Percentiles rank a stretch among this genome's conserved stretches.
phyloP scores from a whole-genome alignment of 1,139 yeast genomes.

The Saccharomycopsis hybrid region DNA sequence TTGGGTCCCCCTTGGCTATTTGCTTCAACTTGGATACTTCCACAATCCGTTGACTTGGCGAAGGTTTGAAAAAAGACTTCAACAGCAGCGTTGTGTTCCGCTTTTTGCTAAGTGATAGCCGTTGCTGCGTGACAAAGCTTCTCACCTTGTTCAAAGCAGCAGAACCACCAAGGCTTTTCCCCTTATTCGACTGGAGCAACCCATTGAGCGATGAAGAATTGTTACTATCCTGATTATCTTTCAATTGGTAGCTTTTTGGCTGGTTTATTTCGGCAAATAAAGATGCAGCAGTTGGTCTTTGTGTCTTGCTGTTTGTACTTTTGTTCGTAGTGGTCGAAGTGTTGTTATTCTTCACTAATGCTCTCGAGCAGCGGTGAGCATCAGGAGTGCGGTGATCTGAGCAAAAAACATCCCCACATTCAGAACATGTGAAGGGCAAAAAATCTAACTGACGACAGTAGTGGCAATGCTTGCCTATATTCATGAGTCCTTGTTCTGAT shows the following conservation, averaged over 20 bases:
- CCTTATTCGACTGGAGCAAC: neutral
- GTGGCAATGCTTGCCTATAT: slow-evolving; percentile 63
- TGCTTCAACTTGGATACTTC: slow-evolving; percentile 37
- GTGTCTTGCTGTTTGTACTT: slow-evolving; percentile 18
- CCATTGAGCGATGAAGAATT: neutral
- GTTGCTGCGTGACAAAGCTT: slow-evolving; percentile 33
- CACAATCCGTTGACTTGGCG: slow-evolving; percentile 29
- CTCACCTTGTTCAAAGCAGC: slow-evolving; percentile 42
- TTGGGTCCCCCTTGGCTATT: slow-evolving; percentile 57
- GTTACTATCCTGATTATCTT: neutral
- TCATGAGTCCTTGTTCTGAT: slow-evolving; percentile 41
- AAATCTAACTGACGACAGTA: slow-evolving; percentile 62
- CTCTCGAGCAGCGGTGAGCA: slow-evolving; percentile 38
- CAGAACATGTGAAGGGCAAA: slow-evolving; percentile 58
- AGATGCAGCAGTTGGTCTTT: slow-evolving; percentile 6
- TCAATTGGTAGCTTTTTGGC: slow-evolving; percentile 17
- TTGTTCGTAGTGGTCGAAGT: slow-evolving; percentile 18
- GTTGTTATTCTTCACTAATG: slow-evolving; percentile 12
- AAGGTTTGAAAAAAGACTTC: slow-evolving; percentile 13
- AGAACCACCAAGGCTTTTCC: slow-evolving; percentile 1
- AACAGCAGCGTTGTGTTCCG: neutral
- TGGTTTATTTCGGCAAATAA: slow-evolving; percentile 27
- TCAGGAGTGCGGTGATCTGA: slow-evolving; percentile 47
- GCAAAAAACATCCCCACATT: slow-evolving; percentile 53
- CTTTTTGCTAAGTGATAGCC: slow-evolving; percentile 22